These are phyloP conservation scores for Ceratobasidium sp. DNA, from an alignment of 1,284 basidiomycete genomes.

Conservation along the genomic window DNA sequence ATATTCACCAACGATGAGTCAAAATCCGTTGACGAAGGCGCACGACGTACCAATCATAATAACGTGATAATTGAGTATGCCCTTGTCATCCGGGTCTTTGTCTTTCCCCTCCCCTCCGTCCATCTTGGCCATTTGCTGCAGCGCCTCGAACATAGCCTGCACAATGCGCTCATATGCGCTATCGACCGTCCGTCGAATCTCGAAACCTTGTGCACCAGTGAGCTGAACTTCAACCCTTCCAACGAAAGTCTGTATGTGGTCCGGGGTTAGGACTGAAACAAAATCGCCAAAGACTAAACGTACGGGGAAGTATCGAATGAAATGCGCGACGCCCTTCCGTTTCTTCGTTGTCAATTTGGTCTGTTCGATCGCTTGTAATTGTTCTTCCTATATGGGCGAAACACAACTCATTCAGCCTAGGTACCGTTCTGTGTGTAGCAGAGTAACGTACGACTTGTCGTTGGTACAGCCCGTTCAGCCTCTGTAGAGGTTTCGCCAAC, in stretches of 20 bases:
- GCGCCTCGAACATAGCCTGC: conserved; percentile 88
- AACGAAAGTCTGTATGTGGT: conserved; percentile 70
- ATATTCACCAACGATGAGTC: background rate
- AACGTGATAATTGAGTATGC: conserved; percentile 95
- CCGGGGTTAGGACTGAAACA: background rate
- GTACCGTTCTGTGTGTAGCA: too few species aligned
- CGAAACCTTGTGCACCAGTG: conserved; percentile 79
- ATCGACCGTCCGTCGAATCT: conserved; percentile 85
- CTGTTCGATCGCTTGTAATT: conserved; percentile 90
- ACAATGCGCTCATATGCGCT: conserved; percentile 90
- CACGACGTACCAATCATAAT: conserved; percentile 86
- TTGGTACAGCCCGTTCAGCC: conserved; percentile 80
- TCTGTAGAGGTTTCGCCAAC: conserved; percentile 85
- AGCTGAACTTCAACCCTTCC: conserved; percentile 89
- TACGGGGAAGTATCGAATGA: conserved; percentile 92
- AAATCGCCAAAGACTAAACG: conserved; percentile 43
- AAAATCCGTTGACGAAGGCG: conserved; percentile 1
- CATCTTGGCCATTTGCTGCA: conserved; percentile 96
- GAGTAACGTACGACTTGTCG: conserved; percentile 76
- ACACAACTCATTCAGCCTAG: background rate
- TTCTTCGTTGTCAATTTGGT: conserved; percentile 94
- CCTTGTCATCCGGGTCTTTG: conserved; percentile 88
- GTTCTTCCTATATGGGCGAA: conserved; percentile 72
- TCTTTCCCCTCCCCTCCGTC: conserved; percentile 72
- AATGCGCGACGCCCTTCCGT: conserved; percentile 91